phyloP scores from a whole-genome alignment of 768 basidiomycete species.

The Cubamyces sp. region DNA sequence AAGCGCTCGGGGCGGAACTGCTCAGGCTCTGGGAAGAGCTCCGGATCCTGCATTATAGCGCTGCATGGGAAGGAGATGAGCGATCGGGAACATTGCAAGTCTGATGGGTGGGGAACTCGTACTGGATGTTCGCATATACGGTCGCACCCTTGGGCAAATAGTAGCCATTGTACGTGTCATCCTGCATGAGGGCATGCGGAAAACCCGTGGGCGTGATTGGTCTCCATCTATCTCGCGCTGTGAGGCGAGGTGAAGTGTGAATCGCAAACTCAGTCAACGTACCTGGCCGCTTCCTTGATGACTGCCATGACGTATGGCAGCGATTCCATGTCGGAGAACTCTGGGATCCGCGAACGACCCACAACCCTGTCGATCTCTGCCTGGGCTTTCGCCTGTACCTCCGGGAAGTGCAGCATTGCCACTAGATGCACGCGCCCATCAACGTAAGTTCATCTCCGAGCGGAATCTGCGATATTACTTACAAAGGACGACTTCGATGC shows the following conservation, averaged over 20 bases:
- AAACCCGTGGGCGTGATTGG: conserved; percentile 14
- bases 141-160: conserved; percentile 36
- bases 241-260: not conserved
- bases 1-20: conserved; percentile 33
- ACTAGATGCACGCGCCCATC: conserved; percentile 13
- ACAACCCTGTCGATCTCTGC: conserved; percentile 36
- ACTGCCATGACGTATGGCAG: conserved; percentile 33
- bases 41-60: conserved; percentile 24
- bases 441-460: not conserved
- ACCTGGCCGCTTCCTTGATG: conserved; percentile 32
- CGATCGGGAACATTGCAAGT: not conserved
- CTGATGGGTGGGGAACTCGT: not conserved
- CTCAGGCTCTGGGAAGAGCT: conserved; percentile 28
- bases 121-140: conserved; percentile 19
- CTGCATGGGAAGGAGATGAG: not conserved
- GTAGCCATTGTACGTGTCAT: conserved; percentile 32
- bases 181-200: conserved; percentile 26
- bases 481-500: conserved; percentile 15
- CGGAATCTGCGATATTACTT: not conserved
- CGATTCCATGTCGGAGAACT: conserved; percentile 24
- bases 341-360: conserved; percentile 33
- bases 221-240: not conserved
- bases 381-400: conserved; percentile 32
- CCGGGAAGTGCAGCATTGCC: conserved; percentile 36
- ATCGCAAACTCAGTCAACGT: not conserved